Base-by-base conservation (phyloP, 257 asterid species). In the Echites panduratus region DNA sequence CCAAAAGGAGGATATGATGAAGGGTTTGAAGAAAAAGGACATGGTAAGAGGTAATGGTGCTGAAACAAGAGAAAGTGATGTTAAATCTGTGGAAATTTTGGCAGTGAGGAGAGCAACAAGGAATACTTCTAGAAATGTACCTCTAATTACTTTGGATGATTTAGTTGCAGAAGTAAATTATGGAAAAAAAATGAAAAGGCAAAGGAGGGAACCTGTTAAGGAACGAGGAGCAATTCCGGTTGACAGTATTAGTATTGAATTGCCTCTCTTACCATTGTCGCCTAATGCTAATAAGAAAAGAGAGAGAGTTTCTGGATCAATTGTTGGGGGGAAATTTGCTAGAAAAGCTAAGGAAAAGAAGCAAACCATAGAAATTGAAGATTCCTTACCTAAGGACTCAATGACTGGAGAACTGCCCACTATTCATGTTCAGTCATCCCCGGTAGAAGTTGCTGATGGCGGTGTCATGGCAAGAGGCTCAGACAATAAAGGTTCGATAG, bases 21-120 rank as follows among this genome's bases (percentile, higher is more conserved):
- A 68, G 76, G 73, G 17, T 72, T 32, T 59, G 29, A 77, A 32
- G 69, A 58, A 68, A 78, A 59, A 32, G 13, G 19, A 45, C 26
- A 70, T 68, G 58, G 75, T 22, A 29, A 8, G 12, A 35, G 78
- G 74, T 32, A 78, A 76, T 26, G 73, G 50, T 48, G 63, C 41
- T 59, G 77, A 78, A 77, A 64, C 4, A 24, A 44, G 84, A 57
- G 26, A 65, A 67, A 66, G 70, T 27, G 70, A 20, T 40, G 65
- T 4, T 48, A 71, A 71, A 68, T 45, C 17, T 61, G 56, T 49
- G 49, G 22, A 24, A 44, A 71, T 64, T 59, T 76, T 65, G 63
- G 75, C 73, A n/a, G 61, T 73, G 26, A 78, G 86, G 79, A 68
- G 84, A 79, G 76, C 89, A 48, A 79, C 82, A 80, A 77, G 84